phyloP scores from a whole-genome alignment of 441 rosid genomes.

The Viola pubescens region DNA sequence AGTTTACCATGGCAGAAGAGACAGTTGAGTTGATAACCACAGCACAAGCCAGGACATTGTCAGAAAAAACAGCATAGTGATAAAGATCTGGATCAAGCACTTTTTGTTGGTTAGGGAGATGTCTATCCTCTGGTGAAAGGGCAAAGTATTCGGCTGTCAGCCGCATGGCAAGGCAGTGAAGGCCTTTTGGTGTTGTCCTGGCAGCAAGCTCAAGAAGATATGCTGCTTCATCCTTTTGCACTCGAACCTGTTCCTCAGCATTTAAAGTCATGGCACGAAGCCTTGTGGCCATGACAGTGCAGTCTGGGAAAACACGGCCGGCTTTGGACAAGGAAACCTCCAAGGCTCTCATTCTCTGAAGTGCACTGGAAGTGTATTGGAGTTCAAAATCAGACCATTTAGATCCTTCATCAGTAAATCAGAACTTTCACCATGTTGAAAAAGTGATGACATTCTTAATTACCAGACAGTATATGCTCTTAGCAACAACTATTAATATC shows the following conservation, averaged over 20 bases:
- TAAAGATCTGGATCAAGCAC: slow-evolving; percentile 42
- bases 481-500: neutral
- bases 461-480: slow-evolving; percentile 4
- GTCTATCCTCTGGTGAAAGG: slow-evolving; percentile 58
- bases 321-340: slow-evolving; percentile 55
- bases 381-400: slow-evolving; percentile 22
- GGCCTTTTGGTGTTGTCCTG: slow-evolving; percentile 80
- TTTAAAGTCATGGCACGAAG: slow-evolving; percentile 68
- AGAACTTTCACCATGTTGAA: neutral
- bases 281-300: slow-evolving; percentile 56
- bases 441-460: slow-evolving; percentile 9
- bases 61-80: slow-evolving; percentile 81
- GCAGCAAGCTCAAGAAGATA: slow-evolving; percentile 75
- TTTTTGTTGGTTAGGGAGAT: slow-evolving; percentile 52
- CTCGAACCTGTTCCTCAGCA: slow-evolving; percentile 66
- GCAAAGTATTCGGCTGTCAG: slow-evolving; percentile 75
- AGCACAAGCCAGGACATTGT: slow-evolving; percentile 74
- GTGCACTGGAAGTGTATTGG: slow-evolving; percentile 43
- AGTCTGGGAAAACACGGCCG: slow-evolving; percentile 47
- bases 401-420: neutral
- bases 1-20: slow-evolving; percentile 60
- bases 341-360: slow-evolving; percentile 57
- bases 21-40: slow-evolving; percentile 83
- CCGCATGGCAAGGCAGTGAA: slow-evolving; percentile 85
- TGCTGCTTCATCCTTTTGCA: slow-evolving; percentile 54